These are phyloP conservation scores for Hordeum marinum DNA, from an alignment of 176 grass and related monocot species.

Conservation along the genomic window DNA sequence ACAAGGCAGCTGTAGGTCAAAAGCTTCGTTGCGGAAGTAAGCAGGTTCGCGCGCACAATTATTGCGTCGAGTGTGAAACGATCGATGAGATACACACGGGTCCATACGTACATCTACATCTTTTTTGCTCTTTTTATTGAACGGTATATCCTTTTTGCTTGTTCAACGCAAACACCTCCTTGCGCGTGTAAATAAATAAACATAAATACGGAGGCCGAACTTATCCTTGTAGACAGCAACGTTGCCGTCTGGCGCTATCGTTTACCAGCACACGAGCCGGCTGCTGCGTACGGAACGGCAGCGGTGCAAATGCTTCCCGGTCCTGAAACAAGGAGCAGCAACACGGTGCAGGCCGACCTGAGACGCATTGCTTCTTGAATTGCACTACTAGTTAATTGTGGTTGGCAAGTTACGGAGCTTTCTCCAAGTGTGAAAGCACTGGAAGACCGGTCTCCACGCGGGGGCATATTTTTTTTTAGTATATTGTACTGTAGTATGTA, in stretches of 20 bases:
- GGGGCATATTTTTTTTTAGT: no score
- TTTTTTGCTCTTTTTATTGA: no score
- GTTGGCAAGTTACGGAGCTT: background rate
- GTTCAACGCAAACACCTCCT: background rate
- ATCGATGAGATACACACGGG: background rate
- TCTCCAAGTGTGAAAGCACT: conserved; percentile 38
- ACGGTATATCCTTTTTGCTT: background rate
- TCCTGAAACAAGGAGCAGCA: background rate
- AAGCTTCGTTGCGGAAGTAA: conserved; percentile 11
- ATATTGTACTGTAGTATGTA: no score
- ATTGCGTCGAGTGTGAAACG: background rate
- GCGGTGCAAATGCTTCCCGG: background rate
- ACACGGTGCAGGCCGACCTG: background rate
- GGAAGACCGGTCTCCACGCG: background rate
- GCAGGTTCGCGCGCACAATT: background rate
- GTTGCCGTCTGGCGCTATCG: conserved; percentile 15
- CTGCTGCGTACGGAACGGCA: background rate
- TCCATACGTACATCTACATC: no score
- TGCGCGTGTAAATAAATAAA: background rate
- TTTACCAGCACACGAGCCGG: background rate
- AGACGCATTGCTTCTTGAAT: background rate
- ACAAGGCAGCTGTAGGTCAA: background rate
- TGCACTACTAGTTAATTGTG: background rate
- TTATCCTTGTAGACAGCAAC: background rate
- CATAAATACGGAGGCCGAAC: background rate